A percentile compares a stretch with the other conserved stretches of the same genome.
Evolutionary conservation across 495 filamentous ascomycete species (phyloP).

Genomic region (Trichoderma orchidacearum): DNA sequence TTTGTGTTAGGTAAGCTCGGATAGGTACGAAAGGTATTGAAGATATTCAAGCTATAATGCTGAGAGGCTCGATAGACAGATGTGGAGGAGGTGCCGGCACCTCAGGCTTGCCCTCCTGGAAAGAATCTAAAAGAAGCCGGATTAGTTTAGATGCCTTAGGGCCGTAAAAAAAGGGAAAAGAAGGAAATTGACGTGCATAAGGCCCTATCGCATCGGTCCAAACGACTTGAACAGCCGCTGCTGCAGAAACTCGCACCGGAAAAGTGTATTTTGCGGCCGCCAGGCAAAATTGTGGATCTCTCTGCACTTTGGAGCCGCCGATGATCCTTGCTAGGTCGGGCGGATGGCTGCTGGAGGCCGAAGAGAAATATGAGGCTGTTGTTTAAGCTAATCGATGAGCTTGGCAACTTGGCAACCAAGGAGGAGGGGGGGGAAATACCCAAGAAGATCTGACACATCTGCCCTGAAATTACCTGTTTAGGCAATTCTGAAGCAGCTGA

Average conservation of each 20-base stretch:
- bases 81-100: background rate
- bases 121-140: background rate
- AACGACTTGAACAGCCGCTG: no score
- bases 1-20: no score
- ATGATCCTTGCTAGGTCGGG: background rate
- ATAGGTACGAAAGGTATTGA: no score
- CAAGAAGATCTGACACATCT: no score
- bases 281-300: background rate
- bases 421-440: no score
- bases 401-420: background rate
- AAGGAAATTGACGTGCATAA: background rate
- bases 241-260: background rate
- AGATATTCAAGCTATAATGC: no score
- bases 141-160: background rate
- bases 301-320: no score
- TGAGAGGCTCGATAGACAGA: background rate
- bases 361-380: background rate
- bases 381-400: background rate
- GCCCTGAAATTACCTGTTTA: no score
- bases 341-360: background rate
- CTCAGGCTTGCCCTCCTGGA: background rate
- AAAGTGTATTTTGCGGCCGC: background rate
- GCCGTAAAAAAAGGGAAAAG: background rate
- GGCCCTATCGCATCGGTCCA: background rate
- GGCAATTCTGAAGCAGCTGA: background rate